Evolutionary conservation across 108 stramenopile genomes (phyloP).

Genomic region (Fragilaria radians): DNA sequence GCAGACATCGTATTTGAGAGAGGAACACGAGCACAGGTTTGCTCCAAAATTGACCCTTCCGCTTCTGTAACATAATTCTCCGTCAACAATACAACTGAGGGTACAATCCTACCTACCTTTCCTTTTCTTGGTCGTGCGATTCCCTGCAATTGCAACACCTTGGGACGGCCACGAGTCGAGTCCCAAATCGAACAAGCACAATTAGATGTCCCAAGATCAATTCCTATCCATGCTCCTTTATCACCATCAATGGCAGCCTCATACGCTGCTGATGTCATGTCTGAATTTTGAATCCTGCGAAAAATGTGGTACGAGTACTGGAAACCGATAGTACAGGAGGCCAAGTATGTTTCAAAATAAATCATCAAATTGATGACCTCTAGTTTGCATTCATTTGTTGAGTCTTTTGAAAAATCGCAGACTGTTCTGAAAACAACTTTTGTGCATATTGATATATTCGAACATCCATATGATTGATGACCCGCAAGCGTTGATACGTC

Average conservation of each 20-base stretch:
- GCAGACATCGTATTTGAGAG: too few species aligned
- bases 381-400: too few species aligned
- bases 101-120: constrained; percentile 43
- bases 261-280: too few species aligned
- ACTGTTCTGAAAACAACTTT: constrained; percentile 5
- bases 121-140: constrained; percentile 5
- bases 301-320: too few species aligned
- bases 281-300: too few species aligned
- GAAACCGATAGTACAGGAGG: too few species aligned
- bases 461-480: not conserved
- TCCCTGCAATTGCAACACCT: constrained; percentile 51
- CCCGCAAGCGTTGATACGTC: not conserved
- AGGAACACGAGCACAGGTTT: too few species aligned
- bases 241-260: too few species aligned
- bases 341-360: too few species aligned
- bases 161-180: constrained; percentile 47
- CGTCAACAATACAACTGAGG: constrained; percentile 31
- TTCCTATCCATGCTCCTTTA: constrained; percentile 67
- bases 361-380: too few species aligned
- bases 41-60: not conserved
- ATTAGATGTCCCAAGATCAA: constrained; percentile 83
- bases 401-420: constrained; percentile 1
- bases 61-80: constrained; percentile 1
- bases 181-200: constrained; percentile 75
- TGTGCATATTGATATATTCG: constrained; percentile 3